Evolutionary conservation across 2,329 filamentous ascomycete genomes (phyloP).

Genomic region (Paecilomyces dactylethromorphus): DNA sequence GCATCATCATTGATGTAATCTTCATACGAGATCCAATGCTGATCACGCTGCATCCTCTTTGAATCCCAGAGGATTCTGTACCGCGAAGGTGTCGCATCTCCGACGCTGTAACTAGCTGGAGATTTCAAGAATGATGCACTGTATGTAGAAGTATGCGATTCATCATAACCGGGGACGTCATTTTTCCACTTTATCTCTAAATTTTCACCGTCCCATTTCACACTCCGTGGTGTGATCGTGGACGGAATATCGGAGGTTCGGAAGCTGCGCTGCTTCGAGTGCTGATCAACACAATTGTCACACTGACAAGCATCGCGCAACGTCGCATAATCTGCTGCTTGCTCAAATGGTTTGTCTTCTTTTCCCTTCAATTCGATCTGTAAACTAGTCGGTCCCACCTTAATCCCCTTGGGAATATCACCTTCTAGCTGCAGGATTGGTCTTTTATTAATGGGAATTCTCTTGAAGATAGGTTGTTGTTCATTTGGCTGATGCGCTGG

Average conservation of each 20-base stretch:
- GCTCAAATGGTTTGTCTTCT: neutral
- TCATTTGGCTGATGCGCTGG: too few relatives aligned
- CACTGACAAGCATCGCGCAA: slow-evolving; percentile 54
- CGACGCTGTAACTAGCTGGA: slow-evolving; percentile 10
- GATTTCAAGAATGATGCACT: slow-evolving; percentile 8
- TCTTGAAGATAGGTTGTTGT: neutral
- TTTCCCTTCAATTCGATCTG: neutral
- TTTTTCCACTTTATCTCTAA: slow-evolving; percentile 58
- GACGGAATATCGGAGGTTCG: slow-evolving; percentile 57
- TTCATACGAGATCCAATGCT: slow-evolving; percentile 56
- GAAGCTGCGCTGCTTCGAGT: slow-evolving; percentile 60
- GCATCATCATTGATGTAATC: slow-evolving; percentile 61
- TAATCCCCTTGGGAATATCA: neutral
- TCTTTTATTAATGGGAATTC: neutral
- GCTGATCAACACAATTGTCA: slow-evolving; percentile 45
- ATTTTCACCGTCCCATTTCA: slow-evolving; percentile 30
- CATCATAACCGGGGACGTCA: slow-evolving; percentile 42
- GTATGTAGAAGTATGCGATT: slow-evolving; percentile 36
- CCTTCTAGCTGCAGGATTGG: neutral
- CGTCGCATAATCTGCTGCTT: slow-evolving; percentile 8
- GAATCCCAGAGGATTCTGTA: slow-evolving; percentile 28
- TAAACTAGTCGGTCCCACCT: neutral
- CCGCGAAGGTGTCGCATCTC: slow-evolving; percentile 20
- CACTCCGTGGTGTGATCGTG: slow-evolving; percentile 34
- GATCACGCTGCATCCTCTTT: slow-evolving; percentile 24